Conservation (phyloP, 768 basidiomycete species). For the Tylopilus rubrobrunneus region DNA sequence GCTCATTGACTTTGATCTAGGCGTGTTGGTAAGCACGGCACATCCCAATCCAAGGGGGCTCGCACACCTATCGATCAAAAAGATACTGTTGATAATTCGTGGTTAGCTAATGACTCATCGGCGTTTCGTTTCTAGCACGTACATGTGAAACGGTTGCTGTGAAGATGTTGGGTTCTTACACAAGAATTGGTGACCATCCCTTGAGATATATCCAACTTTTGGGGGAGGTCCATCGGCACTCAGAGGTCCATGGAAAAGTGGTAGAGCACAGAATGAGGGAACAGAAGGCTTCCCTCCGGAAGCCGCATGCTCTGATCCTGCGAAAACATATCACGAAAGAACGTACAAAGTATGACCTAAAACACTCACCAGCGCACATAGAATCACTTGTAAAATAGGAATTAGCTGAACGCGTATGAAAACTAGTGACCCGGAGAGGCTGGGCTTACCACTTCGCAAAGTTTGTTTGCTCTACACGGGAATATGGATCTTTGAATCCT, state of each 20-base stretch:
- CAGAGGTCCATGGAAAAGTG: slow-evolving; percentile 47
- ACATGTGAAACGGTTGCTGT: slow-evolving; percentile 59
- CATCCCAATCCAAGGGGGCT: neutral
- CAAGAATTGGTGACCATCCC: slow-evolving; percentile 51
- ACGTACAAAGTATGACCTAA: neutral
- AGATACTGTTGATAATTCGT: slow-evolving; percentile 8
- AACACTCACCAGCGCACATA: slow-evolving; percentile 44
- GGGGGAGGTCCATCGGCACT: slow-evolving; percentile 17
- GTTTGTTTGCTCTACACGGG: slow-evolving; percentile 48
- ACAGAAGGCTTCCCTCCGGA: slow-evolving; percentile 34
- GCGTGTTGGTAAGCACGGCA: neutral
- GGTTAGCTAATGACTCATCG: neutral
- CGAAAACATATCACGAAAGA: neutral
- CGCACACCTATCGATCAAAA: slow-evolving; percentile 19
- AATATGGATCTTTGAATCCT: slow-evolving; percentile 66
- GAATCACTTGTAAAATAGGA: slow-evolving; percentile 37
- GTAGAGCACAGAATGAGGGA: slow-evolving; percentile 53
- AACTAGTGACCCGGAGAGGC: too few species aligned
- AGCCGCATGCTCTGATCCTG: slow-evolving; percentile 49
- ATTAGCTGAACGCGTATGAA: neutral
- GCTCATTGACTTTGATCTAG: slow-evolving; percentile 51
- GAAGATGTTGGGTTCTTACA: slow-evolving; percentile 49
- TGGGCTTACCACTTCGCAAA: slow-evolving; percentile 49
- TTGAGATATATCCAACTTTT: slow-evolving; percentile 45
- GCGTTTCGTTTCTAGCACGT: slow-evolving; percentile 19